phyloP scores from a whole-genome alignment of 2,329 filamentous ascomycete genomes.

The Epichloe sylvatica region DNA sequence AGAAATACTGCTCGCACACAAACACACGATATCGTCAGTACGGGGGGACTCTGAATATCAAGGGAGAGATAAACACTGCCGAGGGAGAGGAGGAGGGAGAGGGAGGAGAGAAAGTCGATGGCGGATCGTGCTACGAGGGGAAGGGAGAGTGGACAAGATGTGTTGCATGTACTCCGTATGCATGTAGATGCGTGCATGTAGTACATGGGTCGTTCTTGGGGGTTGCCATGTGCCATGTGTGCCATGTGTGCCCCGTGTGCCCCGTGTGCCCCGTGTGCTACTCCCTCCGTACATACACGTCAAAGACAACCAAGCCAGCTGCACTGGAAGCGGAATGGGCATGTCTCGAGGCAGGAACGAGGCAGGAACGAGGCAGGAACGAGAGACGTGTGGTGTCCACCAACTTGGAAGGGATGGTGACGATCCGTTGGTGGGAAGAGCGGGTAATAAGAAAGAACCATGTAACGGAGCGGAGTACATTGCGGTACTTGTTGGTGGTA shows the following conservation, averaged over 20 bases:
- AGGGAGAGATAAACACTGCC: background rate
- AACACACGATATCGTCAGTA: background rate
- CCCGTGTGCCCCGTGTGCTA: too few relatives aligned
- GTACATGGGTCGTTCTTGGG: background rate
- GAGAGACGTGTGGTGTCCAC: constrained; percentile 2
- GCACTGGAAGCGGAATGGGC: constrained; percentile 17
- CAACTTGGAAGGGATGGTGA: background rate
- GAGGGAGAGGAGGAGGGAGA: background rate
- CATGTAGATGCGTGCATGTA: background rate
- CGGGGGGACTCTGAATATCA: background rate
- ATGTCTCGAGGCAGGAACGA: constrained; percentile 28
- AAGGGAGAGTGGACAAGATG: background rate
- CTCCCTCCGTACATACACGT: background rate
- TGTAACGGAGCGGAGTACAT: too few relatives aligned
- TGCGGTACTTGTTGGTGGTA: background rate
- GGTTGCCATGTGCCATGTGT: constrained; percentile 2
- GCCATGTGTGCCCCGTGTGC: too few relatives aligned
- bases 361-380: constrained; percentile 18
- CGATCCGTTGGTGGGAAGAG: background rate
- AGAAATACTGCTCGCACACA: constrained; percentile 48
- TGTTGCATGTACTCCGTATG: too few relatives aligned
- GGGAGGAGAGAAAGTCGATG: background rate
- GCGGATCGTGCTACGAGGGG: background rate
- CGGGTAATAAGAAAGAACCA: background rate
- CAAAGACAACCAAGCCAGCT: constrained; percentile 2